These are phyloP conservation scores for Fusarium sp. DNA, from an alignment of 2,329 filamentous ascomycete species.

Conservation along the genomic window DNA sequence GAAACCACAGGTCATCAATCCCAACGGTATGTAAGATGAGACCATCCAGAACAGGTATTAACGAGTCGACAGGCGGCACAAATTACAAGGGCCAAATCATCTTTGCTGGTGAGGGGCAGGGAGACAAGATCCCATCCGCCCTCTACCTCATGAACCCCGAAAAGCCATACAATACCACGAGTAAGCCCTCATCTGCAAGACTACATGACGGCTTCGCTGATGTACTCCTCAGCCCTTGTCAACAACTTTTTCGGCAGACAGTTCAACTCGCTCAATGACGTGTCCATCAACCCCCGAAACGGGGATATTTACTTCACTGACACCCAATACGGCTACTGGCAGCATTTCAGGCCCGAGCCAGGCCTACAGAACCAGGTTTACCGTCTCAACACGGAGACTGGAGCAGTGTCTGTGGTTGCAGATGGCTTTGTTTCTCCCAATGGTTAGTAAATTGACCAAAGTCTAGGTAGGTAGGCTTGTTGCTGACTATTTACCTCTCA, in stretches of 20 bases:
- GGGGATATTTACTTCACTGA: constrained; percentile 76
- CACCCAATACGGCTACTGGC: constrained; percentile 68
- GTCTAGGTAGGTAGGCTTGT: accelerated
- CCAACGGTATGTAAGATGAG: constrained; percentile 56
- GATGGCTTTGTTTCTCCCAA: constrained; percentile 69
- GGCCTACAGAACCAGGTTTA: constrained; percentile 70
- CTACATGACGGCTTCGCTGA: neutral
- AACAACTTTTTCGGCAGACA: constrained; percentile 71
- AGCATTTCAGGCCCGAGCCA: constrained; percentile 67
- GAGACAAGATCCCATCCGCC: constrained; percentile 48
- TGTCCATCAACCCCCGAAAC: constrained; percentile 64
- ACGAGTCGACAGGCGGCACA: constrained; percentile 55
- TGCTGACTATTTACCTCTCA: neutral
- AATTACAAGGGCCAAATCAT: constrained; percentile 63
- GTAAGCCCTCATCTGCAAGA: constrained; percentile 40
- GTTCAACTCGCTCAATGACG: constrained; percentile 72
- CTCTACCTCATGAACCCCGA: constrained; percentile 45
- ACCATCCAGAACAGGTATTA: accelerated
- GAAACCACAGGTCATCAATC: constrained; percentile 60
- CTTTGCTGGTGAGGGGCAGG: constrained; percentile 64
- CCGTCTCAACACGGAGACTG: constrained; percentile 62
- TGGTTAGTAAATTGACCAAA: constrained; percentile 46
- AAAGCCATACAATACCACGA: constrained; percentile 63
- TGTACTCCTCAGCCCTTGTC: constrained; percentile 55
- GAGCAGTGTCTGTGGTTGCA: constrained; percentile 66